phyloP scores from a whole-genome alignment of 1,139 yeast species.

The Protomyces macrosporus region DNA sequence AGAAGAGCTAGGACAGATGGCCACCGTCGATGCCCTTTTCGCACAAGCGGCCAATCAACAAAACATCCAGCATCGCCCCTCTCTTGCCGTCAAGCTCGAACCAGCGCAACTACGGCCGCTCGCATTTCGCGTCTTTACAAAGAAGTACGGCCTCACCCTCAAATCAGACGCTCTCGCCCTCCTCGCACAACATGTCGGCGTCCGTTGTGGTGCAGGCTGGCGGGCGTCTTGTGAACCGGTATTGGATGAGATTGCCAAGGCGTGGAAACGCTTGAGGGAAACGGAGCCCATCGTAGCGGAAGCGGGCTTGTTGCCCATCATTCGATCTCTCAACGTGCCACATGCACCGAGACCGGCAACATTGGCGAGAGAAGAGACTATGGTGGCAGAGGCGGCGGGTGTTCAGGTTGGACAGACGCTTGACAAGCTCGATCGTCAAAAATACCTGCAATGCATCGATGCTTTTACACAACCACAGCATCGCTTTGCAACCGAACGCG shows the following conservation, averaged over 20 bases:
- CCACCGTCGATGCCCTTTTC: not conserved
- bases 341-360: constrained; percentile 19
- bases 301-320: constrained; percentile 26
- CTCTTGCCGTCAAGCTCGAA: constrained; percentile 65
- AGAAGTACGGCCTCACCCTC: constrained; percentile 84
- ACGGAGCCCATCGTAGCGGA: constrained; percentile 27
- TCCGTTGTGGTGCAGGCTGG: constrained; percentile 82
- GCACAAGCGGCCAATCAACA: not conserved
- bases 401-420: not conserved
- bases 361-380: constrained; percentile 23
- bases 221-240: constrained; percentile 61
- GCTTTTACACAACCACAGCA: constrained; percentile 64
- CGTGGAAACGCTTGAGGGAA: constrained; percentile 54
- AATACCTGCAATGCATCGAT: constrained; percentile 45
- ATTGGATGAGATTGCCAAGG: constrained; percentile 69
- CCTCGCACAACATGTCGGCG: constrained; percentile 68
- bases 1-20: not conserved
- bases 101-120: constrained; percentile 83
- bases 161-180: constrained; percentile 75
- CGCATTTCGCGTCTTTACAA: constrained; percentile 82
- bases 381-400: not conserved
- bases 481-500: constrained; percentile 58
- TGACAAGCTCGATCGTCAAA: constrained; percentile 9
- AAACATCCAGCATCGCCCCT: not conserved
- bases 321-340: constrained; percentile 24